Base-by-base conservation (phyloP, 805 yeast genomes). In the Candida endomychidarum region DNA sequence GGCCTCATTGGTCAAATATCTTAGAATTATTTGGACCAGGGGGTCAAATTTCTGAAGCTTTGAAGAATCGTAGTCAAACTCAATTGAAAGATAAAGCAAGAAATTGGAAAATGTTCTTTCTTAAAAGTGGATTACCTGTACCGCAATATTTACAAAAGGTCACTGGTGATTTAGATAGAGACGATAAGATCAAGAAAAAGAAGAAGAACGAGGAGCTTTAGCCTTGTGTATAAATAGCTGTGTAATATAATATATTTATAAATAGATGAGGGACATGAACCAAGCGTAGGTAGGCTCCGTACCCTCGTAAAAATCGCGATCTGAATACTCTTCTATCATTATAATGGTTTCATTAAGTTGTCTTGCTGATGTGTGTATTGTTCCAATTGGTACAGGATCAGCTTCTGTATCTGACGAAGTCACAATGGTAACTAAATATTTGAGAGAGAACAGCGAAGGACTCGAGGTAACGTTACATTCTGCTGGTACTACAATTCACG, bases 1-100 rank as follows among this genome's bases (percentile, higher is more conserved):
- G 99, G 1, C 95, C 98, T 0, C 87, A 84, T 49, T 93, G 99
- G 99, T 74, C 96, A 2, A 85, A 85, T 40, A 93, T 93, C 38
- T 63, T 91, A 34, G 96, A 86, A 53, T 64, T 85, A n/a, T 86
- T 84, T 58, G 99, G 99, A 2, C 86, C 96, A 3, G 98, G 98
- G 7, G 99, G 99, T 3, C 75, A 82, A 33, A 73, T 84, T 18
- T 80, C 82, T 28, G 98, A 93, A 58, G 78, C 81, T 1, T 71
- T 93, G 50, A 91, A 88, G 61, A 86, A 88, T 57, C 72, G 99
- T 57, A 83, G 85, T 3, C 95, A 89, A 54, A 87, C 91, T 12
- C 99, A 93, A 58, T 72, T 93, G 43, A 93, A 93, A 60, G 99
- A 93, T 58, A 93, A 93, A 58, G 98, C 98, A 0, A 75, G 99